phyloP scores from a whole-genome alignment of 2,329 filamentous ascomycete species.

The Colletotrichum sp. region DNA sequence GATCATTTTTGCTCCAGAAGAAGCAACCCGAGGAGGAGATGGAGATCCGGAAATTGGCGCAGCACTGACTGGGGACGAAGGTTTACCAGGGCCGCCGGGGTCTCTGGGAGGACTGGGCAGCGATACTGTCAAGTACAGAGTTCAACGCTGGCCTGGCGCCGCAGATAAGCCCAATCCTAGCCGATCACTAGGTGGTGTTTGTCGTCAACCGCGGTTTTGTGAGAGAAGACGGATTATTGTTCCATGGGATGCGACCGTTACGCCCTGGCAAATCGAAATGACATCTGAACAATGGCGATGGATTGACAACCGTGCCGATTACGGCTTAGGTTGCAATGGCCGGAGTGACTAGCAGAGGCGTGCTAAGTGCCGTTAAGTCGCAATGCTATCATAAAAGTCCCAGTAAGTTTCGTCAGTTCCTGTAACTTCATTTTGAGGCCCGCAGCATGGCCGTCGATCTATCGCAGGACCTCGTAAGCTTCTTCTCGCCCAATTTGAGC shows the following conservation, averaged over 20 bases:
- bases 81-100: conserved; percentile 9
- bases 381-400: neutral
- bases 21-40: neutral
- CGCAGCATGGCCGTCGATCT: neutral
- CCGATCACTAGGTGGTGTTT: neutral
- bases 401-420: neutral
- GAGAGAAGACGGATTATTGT: neutral
- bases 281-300: neutral
- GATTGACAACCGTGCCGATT: neutral
- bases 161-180: neutral
- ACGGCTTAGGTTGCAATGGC: neutral
- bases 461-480: neutral
- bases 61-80: conserved; percentile 6
- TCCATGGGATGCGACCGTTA: neutral
- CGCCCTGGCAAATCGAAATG: neutral
- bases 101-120: neutral
- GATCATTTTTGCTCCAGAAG: neutral
- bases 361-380: neutral
- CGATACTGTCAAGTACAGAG: neutral
- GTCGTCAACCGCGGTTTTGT: neutral
- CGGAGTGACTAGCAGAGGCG: neutral
- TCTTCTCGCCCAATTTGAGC: neutral
- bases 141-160: neutral
- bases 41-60: conserved; percentile 13
- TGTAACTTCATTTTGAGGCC: neutral